These are phyloP conservation scores for Xylaria telfairii DNA, from an alignment of 495 filamentous ascomycete species.

Conservation along the genomic window DNA sequence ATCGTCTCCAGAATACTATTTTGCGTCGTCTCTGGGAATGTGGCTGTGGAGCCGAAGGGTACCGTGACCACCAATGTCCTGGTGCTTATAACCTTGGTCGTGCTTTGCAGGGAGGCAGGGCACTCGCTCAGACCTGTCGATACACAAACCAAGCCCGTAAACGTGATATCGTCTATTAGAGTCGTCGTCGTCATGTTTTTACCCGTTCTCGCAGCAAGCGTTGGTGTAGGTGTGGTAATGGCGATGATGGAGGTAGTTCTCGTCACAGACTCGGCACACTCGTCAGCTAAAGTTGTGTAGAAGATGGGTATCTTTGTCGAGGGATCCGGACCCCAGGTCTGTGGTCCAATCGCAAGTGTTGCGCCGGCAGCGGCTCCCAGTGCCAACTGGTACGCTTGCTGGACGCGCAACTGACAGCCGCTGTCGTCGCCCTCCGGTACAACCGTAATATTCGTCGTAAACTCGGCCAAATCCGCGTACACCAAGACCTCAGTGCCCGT, in stretches of 20 bases:
- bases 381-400: conserved; percentile 55
- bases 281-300: conserved; percentile 56
- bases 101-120: conserved; percentile 52
- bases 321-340: conserved; percentile 58
- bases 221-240: conserved; percentile 34
- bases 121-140: conserved; percentile 51
- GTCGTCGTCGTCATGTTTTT: conserved; percentile 44
- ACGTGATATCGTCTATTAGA: conserved; percentile 40
- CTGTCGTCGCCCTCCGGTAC: conserved; percentile 32
- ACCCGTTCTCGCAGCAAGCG: conserved; percentile 37
- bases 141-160: conserved; percentile 47
- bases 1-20: conserved; percentile 40
- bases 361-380: conserved; percentile 60
- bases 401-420: conserved; percentile 51
- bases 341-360: conserved; percentile 46
- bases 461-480: conserved; percentile 59
- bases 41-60: conserved; percentile 42
- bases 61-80: conserved; percentile 46
- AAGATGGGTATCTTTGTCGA: conserved; percentile 56
- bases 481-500: conserved; percentile 55
- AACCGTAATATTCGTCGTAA: conserved; percentile 55
- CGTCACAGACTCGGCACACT: conserved; percentile 45
- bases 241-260: conserved; percentile 30
- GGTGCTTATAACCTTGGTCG: conserved; percentile 39
- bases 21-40: conserved; percentile 44